These are phyloP conservation scores for Lactarius sp. DNA, from an alignment of 768 basidiomycete genomes.

Conservation along the genomic window DNA sequence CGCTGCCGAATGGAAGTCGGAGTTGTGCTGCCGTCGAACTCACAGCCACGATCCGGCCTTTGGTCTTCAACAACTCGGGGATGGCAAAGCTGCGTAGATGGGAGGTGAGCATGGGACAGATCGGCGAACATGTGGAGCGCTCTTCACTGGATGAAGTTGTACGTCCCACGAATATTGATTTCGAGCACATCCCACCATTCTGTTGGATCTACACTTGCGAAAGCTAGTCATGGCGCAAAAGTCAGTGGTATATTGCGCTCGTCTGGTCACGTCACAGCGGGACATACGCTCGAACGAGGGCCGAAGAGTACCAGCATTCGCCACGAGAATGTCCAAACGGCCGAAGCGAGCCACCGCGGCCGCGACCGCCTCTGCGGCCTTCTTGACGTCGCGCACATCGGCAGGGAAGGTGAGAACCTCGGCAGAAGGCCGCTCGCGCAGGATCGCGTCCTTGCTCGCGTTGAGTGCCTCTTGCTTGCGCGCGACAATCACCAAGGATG, in stretches of 20 bases:
- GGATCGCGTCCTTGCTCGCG: neutral
- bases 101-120: neutral
- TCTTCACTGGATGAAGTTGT: constrained; percentile 11
- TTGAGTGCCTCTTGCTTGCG: neutral
- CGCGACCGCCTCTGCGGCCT: neutral
- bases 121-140: neutral
- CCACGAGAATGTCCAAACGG: constrained; percentile 9
- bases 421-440: neutral
- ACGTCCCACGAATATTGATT: constrained; percentile 11
- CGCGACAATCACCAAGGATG: constrained; percentile 16
- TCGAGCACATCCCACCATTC: neutral
- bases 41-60: constrained; percentile 1
- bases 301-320: constrained; percentile 8
- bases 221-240: neutral
- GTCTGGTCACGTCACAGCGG: too few species aligned
- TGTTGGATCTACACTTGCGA: neutral
- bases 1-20: constrained; percentile 2
- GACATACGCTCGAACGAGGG: neutral
- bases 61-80: neutral
- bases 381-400: neutral
- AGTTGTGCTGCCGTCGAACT: neutral
- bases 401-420: too few species aligned
- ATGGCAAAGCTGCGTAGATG: neutral
- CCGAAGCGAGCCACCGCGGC: neutral
- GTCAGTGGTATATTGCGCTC: neutral